These are phyloP conservation scores for Sarocladium kiliense DNA, from an alignment of 2,329 filamentous ascomycete genomes.

Conservation along the genomic window DNA sequence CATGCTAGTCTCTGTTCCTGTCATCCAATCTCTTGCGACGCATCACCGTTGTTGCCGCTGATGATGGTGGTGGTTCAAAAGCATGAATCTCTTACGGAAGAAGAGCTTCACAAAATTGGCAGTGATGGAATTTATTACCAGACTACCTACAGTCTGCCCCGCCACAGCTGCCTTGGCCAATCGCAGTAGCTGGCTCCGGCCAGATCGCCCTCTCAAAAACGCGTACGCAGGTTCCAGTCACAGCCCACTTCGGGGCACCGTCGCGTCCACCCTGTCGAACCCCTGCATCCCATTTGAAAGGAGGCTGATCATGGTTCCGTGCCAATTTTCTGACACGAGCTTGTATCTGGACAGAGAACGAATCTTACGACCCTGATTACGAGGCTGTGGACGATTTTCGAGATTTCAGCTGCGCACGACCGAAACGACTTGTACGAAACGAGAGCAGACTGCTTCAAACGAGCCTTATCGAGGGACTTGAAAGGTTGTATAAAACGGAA, in stretches of 20 bases:
- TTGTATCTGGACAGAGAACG: neutral
- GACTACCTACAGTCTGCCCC: neutral
- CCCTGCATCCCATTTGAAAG: neutral
- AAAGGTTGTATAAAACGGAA: neutral
- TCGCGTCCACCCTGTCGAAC: neutral
- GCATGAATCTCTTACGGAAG: neutral
- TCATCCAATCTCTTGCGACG: too few relatives aligned
- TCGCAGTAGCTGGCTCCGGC: neutral
- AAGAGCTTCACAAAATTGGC: neutral
- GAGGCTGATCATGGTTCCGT: slow-evolving; percentile 3
- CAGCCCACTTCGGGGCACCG: neutral
- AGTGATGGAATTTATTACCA: slow-evolving; percentile 7
- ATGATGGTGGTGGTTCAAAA: neutral
- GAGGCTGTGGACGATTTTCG: neutral
- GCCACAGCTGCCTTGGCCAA: slow-evolving; percentile 3
- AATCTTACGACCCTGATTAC: neutral
- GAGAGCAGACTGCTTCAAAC: neutral
- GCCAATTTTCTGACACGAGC: neutral
- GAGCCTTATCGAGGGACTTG: neutral
- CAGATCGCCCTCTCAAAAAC: slow-evolving; percentile 9
- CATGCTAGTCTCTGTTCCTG: too few relatives aligned
- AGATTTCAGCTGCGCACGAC: neutral
- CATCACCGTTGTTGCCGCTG: neutral
- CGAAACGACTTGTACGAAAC: neutral
- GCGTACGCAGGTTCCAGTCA: neutral